These are phyloP conservation scores for Cladophialophora carrionii DNA, from an alignment of 2,329 filamentous ascomycete species.

Conservation along the genomic window DNA sequence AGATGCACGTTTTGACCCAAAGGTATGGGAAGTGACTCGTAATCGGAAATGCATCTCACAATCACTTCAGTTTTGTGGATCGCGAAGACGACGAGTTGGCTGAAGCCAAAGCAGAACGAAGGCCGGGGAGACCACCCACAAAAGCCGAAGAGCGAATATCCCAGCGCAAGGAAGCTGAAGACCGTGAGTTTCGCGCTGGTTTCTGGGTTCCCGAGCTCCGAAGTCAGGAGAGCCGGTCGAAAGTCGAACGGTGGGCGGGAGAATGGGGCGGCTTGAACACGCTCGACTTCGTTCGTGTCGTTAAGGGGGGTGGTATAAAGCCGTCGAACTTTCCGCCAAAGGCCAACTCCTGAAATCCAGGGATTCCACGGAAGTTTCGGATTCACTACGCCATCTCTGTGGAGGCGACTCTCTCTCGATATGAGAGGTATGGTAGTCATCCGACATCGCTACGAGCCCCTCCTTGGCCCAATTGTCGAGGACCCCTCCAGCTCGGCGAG, in stretches of 20 bases:
- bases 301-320: slow-evolving; percentile 65
- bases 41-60: neutral
- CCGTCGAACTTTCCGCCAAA: slow-evolving; percentile 79
- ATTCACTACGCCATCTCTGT: neutral
- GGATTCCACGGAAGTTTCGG: no score
- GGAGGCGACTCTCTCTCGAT: neutral
- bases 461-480: neutral
- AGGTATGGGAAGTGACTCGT: slow-evolving; percentile 51
- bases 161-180: slow-evolving; percentile 69
- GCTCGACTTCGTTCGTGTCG: slow-evolving; percentile 76
- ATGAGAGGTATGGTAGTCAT: neutral
- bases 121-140: slow-evolving; percentile 77
- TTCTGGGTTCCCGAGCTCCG: slow-evolving; percentile 80
- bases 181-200: slow-evolving; percentile 79
- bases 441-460: neutral
- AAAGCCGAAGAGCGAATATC: slow-evolving; percentile 76
- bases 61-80: slow-evolving; percentile 45
- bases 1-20: slow-evolving; percentile 58
- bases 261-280: slow-evolving; percentile 79
- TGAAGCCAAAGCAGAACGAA: slow-evolving; percentile 65
- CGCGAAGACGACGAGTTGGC: slow-evolving; percentile 46
- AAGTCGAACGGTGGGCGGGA: slow-evolving; percentile 75
- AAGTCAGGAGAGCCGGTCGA: slow-evolving; percentile 64
- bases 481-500: neutral
- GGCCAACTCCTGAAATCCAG: slow-evolving; percentile 50